Base-by-base conservation (phyloP, 805 yeast genomes). In the Hanseniaspora thailandica region DNA sequence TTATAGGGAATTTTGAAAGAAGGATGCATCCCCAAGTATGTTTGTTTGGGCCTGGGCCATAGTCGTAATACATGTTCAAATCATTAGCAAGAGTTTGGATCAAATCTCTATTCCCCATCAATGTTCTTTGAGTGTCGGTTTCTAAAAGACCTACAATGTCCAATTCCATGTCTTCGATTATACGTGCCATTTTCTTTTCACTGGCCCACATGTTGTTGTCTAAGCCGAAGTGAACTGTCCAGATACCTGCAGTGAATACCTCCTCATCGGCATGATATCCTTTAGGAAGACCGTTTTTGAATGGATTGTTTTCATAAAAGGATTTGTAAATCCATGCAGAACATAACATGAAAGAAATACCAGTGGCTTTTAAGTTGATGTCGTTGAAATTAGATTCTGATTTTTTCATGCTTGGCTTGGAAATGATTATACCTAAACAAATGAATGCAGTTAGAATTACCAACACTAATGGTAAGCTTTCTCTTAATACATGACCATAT, bases 121-220 rank as follows among this genome's bases (percentile, higher is more conserved):
- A 84, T 56, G 88, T 79, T 59, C 96, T 77, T 70, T 90, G 95
- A 3, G 96, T 90, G 63, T 93, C 98, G 6, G 88, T 80, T 69
- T 93, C 98, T 45, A 93, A 73, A 56, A 93, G 70, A 0, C 97
- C 97, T 60, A 93, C 77, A 43, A 93, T 84, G 66, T 93, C 98
- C 13, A 93, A 69, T 69, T 93, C 94, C 52, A 94, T 81, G 60
- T 90, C 97, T 56, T 70, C 72, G 56, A 93, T 79, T 48, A 90
- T 76, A 58, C 84, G 82, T 55, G 82, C 72, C 96, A 93, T 90
- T 59, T 97, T 77, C 41, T 78, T 81, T 68, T 93, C 97, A 58
- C 88, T 79, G 0, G 95, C 90, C 98, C 98, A 93, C 93, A 93
- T 84, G 64, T 88, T 96, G 66, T 93, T 93, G 66, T 93, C 98